These are phyloP conservation scores for Clavispora carvajalis DNA, from an alignment of 805 yeast genomes.

Conservation along the genomic window DNA sequence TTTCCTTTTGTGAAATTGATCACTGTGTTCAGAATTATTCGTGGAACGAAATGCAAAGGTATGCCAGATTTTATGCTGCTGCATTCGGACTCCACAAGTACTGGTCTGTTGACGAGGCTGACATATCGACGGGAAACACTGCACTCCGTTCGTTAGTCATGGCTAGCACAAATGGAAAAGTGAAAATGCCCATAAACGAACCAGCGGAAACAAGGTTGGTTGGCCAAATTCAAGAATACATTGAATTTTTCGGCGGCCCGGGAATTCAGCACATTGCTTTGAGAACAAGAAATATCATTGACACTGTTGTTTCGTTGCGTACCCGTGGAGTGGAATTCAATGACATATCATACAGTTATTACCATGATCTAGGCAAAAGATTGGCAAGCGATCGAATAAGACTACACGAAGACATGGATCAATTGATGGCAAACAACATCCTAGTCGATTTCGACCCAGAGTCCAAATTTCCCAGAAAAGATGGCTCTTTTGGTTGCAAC, in stretches of 20 bases:
- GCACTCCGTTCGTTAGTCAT: conserved; percentile 72
- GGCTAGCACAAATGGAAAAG: conserved; percentile 58
- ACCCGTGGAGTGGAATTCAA: conserved; percentile 70
- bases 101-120: conserved; percentile 82
- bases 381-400: conserved; percentile 39
- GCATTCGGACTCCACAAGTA: conserved; percentile 71
- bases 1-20: conserved; percentile 46
- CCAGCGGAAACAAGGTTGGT: conserved; percentile 65
- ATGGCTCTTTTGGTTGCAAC: conserved; percentile 35
- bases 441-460: conserved; percentile 72
- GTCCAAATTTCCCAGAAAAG: conserved; percentile 16
- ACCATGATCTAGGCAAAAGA: conserved; percentile 42
- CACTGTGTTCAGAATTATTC: conserved; percentile 78
- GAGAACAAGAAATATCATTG: conserved; percentile 54
- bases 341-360: conserved; percentile 53
- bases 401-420: conserved; percentile 49
- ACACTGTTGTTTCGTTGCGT: conserved; percentile 48
- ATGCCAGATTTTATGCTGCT: conserved; percentile 55
- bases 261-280: conserved; percentile 85
- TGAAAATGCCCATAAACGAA: conserved; percentile 82
- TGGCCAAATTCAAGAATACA: conserved; percentile 80
- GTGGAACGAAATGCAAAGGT: conserved; percentile 59
- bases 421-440: conserved; percentile 48
- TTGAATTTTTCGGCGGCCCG: conserved; percentile 70
- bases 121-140: conserved; percentile 63